Percentiles rank a stretch among this genome's conserved stretches.
phyloP scores from a whole-genome alignment of 164 flowering plant species.

The Dillenia suffruticosa region DNA sequence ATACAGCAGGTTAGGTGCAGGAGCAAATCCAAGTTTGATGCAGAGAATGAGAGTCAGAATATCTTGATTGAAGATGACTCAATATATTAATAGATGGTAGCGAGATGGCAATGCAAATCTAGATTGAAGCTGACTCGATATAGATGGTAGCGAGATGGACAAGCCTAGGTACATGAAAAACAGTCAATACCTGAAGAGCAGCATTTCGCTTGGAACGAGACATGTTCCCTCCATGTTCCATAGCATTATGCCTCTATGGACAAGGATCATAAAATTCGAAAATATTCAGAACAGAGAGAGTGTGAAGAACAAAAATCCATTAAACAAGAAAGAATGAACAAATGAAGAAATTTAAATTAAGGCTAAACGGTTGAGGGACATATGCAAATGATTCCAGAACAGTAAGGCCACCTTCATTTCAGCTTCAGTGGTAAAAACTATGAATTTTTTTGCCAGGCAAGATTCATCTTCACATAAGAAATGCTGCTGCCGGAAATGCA shows the following conservation, averaged over 20 bases:
- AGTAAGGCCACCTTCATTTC: slow-evolving; percentile 72
- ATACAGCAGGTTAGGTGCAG: too few relatives aligned
- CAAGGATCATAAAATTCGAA: not conserved
- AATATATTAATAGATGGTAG: too few relatives aligned
- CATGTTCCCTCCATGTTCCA: slow-evolving; percentile 90
- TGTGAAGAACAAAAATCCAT: not conserved
- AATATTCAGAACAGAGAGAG: not conserved
- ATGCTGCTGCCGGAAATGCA: slow-evolving; percentile 82
- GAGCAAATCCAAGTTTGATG: too few relatives aligned
- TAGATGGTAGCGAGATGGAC: too few relatives aligned
- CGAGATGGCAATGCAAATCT: too few relatives aligned
- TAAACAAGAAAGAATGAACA: not conserved
- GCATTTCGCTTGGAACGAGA: slow-evolving; percentile 91
- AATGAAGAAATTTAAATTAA: not conserved
- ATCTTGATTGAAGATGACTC: too few relatives aligned
- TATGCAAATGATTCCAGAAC: not conserved
- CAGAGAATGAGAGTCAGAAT: too few relatives aligned
- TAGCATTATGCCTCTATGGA: slow-evolving; percentile 73
- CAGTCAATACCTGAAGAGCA: slow-evolving; percentile 63
- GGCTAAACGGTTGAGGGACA: not conserved
- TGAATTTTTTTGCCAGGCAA: slow-evolving; percentile 83
- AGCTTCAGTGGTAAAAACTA: slow-evolving; percentile 75
- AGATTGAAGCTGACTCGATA: too few relatives aligned
- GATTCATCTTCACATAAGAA: slow-evolving; percentile 88
- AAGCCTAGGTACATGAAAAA: too few relatives aligned